phyloP scores from a whole-genome alignment of 2,329 filamentous ascomycete genomes.

The Saccharata proteae region DNA sequence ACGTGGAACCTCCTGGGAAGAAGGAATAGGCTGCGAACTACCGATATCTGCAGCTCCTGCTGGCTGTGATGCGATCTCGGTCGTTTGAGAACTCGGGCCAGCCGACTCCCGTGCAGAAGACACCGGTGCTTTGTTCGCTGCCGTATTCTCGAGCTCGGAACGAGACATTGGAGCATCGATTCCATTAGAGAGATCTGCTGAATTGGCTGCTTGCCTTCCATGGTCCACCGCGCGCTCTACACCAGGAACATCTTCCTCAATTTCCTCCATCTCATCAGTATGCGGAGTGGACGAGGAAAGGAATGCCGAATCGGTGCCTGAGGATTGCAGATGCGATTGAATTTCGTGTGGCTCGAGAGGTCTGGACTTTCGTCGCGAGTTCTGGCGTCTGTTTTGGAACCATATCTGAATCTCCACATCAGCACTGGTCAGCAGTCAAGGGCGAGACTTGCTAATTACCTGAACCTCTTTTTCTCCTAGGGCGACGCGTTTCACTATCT shows the following conservation, averaged over 20 bases:
- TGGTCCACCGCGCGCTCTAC: slow-evolving; percentile 8
- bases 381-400: slow-evolving; percentile 94
- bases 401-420: slow-evolving; percentile 68
- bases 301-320: slow-evolving; percentile 1
- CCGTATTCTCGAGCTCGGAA: background rate
- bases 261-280: slow-evolving; percentile 12
- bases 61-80: slow-evolving; percentile 12
- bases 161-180: background rate
- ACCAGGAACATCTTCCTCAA: no score
- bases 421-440: no score
- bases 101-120: background rate
- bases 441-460: no score
- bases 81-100: slow-evolving; percentile 12
- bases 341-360: slow-evolving; percentile 41
- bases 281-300: slow-evolving; percentile 6
- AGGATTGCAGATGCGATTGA: slow-evolving; percentile 13
- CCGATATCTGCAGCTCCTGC: slow-evolving; percentile 16
- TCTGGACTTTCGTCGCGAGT: slow-evolving; percentile 78
- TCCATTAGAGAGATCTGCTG: background rate
- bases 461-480: slow-evolving; percentile 94
- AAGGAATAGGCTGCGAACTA: slow-evolving; percentile 19
- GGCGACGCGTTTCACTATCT: slow-evolving; percentile 73
- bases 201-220: background rate
- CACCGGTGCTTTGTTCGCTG: background rate
- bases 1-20: slow-evolving; percentile 18